Percentiles rank a stretch among this genome's conserved stretches.
phyloP scores from a whole-genome alignment of 176 grass and related monocot genomes.

The Eremochloa ophiuroides region DNA sequence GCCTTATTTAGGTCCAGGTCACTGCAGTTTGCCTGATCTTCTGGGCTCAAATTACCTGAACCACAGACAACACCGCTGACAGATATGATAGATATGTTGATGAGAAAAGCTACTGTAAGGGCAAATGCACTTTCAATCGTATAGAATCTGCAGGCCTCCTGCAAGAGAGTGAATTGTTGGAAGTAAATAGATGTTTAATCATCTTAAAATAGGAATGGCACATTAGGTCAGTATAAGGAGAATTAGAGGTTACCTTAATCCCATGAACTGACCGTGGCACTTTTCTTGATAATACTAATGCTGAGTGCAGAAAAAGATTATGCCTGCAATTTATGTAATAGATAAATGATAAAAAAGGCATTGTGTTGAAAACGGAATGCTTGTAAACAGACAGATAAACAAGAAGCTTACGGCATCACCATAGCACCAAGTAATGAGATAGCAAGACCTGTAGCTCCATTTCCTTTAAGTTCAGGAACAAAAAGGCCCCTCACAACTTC shows the following conservation, averaged over 20 bases:
- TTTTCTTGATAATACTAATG: conserved; percentile 95
- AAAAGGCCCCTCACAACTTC: conserved; percentile 94
- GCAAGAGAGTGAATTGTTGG: conserved; percentile 32
- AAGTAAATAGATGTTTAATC: conserved; percentile 16
- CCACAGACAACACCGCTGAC: conserved; percentile 92
- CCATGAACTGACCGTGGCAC: conserved; percentile 83
- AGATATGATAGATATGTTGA: conserved; percentile 95
- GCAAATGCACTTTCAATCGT: conserved; percentile 97
- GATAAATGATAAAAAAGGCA: conserved; percentile 6
- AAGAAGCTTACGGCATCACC: conserved; percentile 95
- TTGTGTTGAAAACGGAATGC: background rate
- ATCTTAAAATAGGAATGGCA: background rate
- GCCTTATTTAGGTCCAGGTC: conserved; percentile 97
- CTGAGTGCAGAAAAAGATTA: conserved; percentile 99
- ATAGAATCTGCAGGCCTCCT: conserved; percentile 96
- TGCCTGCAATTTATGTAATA: conserved; percentile 52
- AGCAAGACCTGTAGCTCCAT: conserved; percentile 87
- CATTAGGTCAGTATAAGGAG: conserved; percentile 1
- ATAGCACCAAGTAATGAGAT: conserved; percentile 97
- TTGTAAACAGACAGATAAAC: background rate
- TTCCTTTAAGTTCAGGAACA: conserved; percentile 94
- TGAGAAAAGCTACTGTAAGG: conserved; percentile 86
- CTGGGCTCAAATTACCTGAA: conserved; percentile 60
- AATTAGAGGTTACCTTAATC: conserved; percentile 55
- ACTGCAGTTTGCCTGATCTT: conserved; percentile 72